Conservation (phyloP, 2,329 filamentous ascomycete species). For the Alternaria sp. region DNA sequence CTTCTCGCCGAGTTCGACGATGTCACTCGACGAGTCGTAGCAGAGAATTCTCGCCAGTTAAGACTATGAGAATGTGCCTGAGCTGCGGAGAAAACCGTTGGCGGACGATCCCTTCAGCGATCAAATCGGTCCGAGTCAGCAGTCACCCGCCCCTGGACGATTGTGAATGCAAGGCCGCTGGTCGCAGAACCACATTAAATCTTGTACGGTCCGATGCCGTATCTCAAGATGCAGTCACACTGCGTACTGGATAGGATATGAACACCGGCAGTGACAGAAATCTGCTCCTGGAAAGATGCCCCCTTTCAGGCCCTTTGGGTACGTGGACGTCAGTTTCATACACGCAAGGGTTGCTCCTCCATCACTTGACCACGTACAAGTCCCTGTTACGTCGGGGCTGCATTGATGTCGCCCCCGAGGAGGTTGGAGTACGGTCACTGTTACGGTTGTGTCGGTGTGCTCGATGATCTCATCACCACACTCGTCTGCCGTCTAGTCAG, state of each 20-base stretch:
- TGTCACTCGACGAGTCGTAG: fast-evolving
- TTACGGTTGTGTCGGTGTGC: neutral
- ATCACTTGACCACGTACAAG: neutral
- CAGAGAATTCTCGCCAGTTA: neutral
- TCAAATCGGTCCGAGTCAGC: neutral
- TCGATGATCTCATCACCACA: neutral
- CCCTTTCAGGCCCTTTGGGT: neutral
- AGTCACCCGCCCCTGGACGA: neutral
- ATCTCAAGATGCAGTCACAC: neutral
- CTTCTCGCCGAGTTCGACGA: neutral
- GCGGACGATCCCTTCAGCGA: neutral
- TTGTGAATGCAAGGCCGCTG: neutral
- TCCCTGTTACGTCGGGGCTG: neutral
- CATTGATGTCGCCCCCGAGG: neutral
- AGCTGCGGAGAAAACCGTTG: neutral
- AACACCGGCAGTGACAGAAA: neutral
- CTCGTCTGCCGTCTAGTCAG: neutral
- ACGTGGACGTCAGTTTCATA: neutral
- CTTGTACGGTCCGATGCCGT: neutral
- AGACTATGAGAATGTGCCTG: neutral
- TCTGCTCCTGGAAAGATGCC: neutral
- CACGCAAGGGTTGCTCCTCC: neutral
- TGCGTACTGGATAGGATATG: neutral
- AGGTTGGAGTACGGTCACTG: neutral
- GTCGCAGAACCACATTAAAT: neutral